Base-by-base conservation (phyloP, 2,329 filamentous ascomycete species). In the Colletotrichum gigasporum region DNA sequence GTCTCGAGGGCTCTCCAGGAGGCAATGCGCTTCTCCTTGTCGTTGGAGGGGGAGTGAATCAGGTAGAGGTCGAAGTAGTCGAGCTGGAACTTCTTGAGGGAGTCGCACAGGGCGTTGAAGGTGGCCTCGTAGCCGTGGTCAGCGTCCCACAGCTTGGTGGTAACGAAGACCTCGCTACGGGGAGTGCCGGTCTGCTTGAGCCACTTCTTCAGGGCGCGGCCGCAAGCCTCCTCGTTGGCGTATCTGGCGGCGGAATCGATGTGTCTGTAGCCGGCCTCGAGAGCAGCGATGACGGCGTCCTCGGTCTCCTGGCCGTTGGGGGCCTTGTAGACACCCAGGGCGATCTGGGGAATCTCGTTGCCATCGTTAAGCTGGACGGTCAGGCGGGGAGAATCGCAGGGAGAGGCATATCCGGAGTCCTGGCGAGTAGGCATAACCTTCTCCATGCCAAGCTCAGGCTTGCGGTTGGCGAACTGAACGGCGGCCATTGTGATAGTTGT, bases 11-110 rank as follows among this genome's bases (percentile, higher is more conserved):
- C 66, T 16, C 66, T 66, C 66, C 66, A 67, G 39, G 78, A 76
- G 34, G 74, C 88, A 85, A 75, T 90, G 80, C 85, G 87, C 82
- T 92, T 91, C 77, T 84, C 88, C 42, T 82, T 74, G 71, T 91
- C 84, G 54, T 81, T 78, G 63, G 82, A 86, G 18, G 90, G 91
- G 90, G 89, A 93, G 75, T 85, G 83, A 12, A 85, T 73, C 39
- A 87, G 76, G 74, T 80, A 85, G 37, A 86, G 74, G 69, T 86
- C 83, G 44, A 86, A 74, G 70, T 86, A 85, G 58, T 81, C 80
- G 18, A 82, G 71, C 34, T 77, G 73, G 67, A 85, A 76, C 48
- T 78, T 79, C 69, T 80, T 73, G 37, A 85, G 75, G 14, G 80
- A 83, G 67, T 78, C 74, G 52, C 82, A 72, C 45, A 83, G 61